Percentiles rank a stretch among this genome's conserved stretches.
Evolutionary conservation across 805 yeast species (phyloP).

Genomic region (Hagleromyces aurorensis): DNA sequence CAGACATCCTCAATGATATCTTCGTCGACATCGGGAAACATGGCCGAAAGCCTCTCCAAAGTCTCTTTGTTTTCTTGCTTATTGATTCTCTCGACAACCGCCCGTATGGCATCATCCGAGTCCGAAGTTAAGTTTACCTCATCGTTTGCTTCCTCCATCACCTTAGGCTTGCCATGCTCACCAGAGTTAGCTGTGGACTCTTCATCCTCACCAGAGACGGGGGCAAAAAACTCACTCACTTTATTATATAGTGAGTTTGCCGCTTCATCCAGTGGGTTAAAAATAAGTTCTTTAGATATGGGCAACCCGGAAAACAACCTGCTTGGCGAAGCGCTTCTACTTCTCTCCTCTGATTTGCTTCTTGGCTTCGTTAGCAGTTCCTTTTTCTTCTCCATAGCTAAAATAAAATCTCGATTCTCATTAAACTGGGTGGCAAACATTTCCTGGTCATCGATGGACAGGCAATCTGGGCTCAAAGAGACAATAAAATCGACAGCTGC

Average conservation of each 20-base stretch:
- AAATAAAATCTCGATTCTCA: too few relatives aligned
- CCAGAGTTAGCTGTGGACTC: background rate
- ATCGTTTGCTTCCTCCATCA: slow-evolving; percentile 28
- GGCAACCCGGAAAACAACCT: slow-evolving; percentile 2
- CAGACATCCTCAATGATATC: slow-evolving; percentile 66
- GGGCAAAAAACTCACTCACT: slow-evolving; percentile 19
- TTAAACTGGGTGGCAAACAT: slow-evolving; percentile 42
- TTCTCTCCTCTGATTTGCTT: too few relatives aligned
- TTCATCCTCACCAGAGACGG: slow-evolving; percentile 3
- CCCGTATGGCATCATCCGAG: too few relatives aligned
- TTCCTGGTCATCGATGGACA: slow-evolving; percentile 57
- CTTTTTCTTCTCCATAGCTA: slow-evolving; percentile 25
- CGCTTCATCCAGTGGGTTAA: slow-evolving; percentile 24
- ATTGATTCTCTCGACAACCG: slow-evolving; percentile 33
- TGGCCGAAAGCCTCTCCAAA: slow-evolving; percentile 44
- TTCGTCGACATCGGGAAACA: slow-evolving; percentile 70
- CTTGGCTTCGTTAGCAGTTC: slow-evolving; percentile 11
- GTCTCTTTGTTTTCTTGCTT: slow-evolving; percentile 40
- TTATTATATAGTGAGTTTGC: slow-evolving; percentile 17
- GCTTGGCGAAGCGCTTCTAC: too few relatives aligned
- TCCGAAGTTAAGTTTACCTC: too few relatives aligned
- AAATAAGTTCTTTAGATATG: slow-evolving; percentile 14
- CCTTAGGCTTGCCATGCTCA: slow-evolving; percentile 2
- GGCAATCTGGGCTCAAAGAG: slow-evolving; percentile 45
- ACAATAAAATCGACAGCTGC: slow-evolving; percentile 81